Percentiles rank a stretch among this genome's conserved stretches.
Conservation (phyloP, 352 stramenopile genomes). For the Pythium rhizo-oryzae region DNA sequence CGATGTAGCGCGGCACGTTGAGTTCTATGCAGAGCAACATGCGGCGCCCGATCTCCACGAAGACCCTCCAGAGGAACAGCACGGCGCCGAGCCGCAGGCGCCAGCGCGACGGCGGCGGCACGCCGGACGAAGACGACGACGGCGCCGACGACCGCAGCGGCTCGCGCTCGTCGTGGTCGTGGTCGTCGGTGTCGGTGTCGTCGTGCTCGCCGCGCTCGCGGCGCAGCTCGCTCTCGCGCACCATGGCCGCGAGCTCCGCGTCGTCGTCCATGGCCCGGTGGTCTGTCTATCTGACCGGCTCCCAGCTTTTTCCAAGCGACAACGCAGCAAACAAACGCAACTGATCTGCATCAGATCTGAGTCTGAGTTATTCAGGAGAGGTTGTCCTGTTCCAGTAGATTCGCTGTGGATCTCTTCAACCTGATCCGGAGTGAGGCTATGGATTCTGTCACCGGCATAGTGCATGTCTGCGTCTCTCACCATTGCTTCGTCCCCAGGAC, state of each 20-base stretch:
- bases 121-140: slow-evolving; percentile 1
- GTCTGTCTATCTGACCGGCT: neutral
- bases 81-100: slow-evolving; percentile 43
- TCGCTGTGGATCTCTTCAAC: neutral
- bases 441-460: too few species aligned
- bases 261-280: slow-evolving; percentile 47
- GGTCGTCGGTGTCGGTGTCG: slow-evolving; percentile 13
- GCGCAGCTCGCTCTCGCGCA: slow-evolving; percentile 42
- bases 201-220: slow-evolving; percentile 25
- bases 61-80: slow-evolving; percentile 48
- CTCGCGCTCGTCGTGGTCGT: slow-evolving; percentile 15
- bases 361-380: too few species aligned
- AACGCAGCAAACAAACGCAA: too few species aligned
- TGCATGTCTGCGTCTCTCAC: too few species aligned
- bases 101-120: slow-evolving; percentile 31
- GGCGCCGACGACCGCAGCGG: slow-evolving; percentile 19
- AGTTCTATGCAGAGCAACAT: slow-evolving; percentile 47
- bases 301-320: too few species aligned
- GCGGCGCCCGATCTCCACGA: slow-evolving; percentile 52
- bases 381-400: slow-evolving; percentile 10
- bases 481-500: too few species aligned
- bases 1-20: slow-evolving; percentile 50
- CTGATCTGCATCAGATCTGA: slow-evolving; percentile 13
- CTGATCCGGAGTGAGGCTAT: too few species aligned
- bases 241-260: slow-evolving; percentile 44